Conservation (phyloP, 805 yeast genomes). For the Yamadazyma philogaea region DNA sequence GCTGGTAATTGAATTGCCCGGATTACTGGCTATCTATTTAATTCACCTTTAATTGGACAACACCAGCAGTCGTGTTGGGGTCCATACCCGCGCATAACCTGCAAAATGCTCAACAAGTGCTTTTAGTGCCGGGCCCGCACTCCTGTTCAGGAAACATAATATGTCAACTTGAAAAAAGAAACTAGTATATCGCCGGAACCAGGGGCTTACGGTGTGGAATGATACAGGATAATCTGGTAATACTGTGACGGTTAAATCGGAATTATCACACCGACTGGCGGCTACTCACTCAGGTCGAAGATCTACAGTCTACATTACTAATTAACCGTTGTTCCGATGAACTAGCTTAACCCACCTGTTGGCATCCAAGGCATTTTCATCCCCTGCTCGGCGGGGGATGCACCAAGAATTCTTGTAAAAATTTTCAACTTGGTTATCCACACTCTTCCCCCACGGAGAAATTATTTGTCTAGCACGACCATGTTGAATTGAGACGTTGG, state of each 20-base stretch:
- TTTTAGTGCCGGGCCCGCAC: background rate
- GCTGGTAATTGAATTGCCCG: background rate
- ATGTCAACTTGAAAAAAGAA: background rate
- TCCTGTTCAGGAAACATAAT: background rate
- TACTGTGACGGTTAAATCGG: background rate
- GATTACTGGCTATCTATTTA: background rate
- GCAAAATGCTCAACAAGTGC: background rate
- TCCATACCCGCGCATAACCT: background rate
- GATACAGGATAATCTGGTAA: background rate
- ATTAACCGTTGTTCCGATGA: no score
- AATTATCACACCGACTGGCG: background rate
- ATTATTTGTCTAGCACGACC: background rate
- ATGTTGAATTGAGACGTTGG: background rate
- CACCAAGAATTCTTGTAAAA: background rate
- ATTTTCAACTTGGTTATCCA: background rate
- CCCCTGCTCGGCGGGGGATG: no score
- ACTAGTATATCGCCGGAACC: background rate
- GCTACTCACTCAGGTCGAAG: no score
- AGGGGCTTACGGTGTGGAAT: background rate
- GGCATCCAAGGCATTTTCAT: no score
- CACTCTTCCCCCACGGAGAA: slow-evolving; percentile 4
- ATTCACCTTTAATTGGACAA: background rate
- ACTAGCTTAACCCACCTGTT: background rate
- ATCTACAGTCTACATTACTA: no score
- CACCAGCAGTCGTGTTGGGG: background rate